Percentiles rank a stretch among this genome's conserved stretches.
These are phyloP conservation scores for Penicillium psychrosexuale DNA, from an alignment of 2,329 filamentous ascomycete species.

Conservation along the genomic window DNA sequence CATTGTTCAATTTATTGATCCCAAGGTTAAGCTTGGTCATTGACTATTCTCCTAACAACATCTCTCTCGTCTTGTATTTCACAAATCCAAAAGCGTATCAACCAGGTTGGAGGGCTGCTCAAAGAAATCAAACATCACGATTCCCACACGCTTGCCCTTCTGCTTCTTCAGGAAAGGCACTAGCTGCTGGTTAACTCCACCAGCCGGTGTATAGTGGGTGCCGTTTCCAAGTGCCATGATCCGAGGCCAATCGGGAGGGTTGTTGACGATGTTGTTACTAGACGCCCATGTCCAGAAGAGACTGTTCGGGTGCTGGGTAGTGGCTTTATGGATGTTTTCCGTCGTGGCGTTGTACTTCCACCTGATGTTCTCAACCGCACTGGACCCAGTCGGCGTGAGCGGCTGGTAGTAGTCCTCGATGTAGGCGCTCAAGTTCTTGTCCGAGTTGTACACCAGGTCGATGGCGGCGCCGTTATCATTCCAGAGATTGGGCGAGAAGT, in stretches of 20 bases:
- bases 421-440: conserved; percentile 40
- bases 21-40: neutral
- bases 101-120: conserved; percentile 45
- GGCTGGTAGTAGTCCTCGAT: conserved; percentile 53
- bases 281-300: conserved; percentile 52
- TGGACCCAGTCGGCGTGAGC: conserved; percentile 27
- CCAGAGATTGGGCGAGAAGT: conserved; percentile 47
- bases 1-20: neutral
- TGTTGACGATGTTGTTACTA: conserved; percentile 42
- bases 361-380: conserved; percentile 40
- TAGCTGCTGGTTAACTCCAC: conserved; percentile 49
- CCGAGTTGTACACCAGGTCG: conserved; percentile 43
- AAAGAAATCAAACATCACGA: conserved; percentile 55
- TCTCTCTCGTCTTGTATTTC: neutral
- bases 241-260: conserved; percentile 42
- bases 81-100: conserved; percentile 36
- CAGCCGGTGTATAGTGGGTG: conserved; percentile 34
- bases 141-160: conserved; percentile 48
- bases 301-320: conserved; percentile 31
- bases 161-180: conserved; percentile 35
- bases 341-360: conserved; percentile 47
- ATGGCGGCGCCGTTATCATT: conserved; percentile 44
- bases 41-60: neutral
- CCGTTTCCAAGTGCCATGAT: conserved; percentile 49
- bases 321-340: conserved; percentile 41